These are phyloP conservation scores for Daldinia sp. DNA, from an alignment of 2,329 filamentous ascomycete species.

Conservation along the genomic window DNA sequence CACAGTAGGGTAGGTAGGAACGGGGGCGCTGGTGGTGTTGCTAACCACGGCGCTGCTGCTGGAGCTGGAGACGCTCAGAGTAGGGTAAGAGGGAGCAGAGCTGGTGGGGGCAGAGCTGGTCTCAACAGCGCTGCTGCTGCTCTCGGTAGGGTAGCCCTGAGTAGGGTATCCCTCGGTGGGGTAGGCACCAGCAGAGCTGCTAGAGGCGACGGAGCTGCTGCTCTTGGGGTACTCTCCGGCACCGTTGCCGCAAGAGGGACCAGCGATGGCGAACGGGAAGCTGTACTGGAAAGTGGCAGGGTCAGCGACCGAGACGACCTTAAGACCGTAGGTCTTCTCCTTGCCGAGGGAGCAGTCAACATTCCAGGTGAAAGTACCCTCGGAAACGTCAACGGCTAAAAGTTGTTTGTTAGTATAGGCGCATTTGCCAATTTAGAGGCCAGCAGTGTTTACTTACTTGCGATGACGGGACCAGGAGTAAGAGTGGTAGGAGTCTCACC, in stretches of 20 bases:
- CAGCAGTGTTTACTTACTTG: slow-evolving; percentile 59
- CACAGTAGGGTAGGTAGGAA: slow-evolving; percentile 31
- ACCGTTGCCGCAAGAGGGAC: slow-evolving; percentile 42
- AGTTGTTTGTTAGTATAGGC: slow-evolving; percentile 35
- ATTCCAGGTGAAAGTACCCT: slow-evolving; percentile 63
- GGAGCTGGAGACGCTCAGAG: slow-evolving; percentile 3
- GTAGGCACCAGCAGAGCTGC: slow-evolving; percentile 4
- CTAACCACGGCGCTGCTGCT: slow-evolving; percentile 16
- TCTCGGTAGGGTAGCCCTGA: slow-evolving; percentile 24
- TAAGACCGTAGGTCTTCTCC: slow-evolving; percentile 67
- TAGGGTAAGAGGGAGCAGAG: slow-evolving; percentile 26
- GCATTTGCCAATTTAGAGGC: not conserved
- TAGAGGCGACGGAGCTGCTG: slow-evolving; percentile 9
- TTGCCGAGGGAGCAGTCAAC: slow-evolving; percentile 61
- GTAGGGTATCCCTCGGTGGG: slow-evolving; percentile 12
- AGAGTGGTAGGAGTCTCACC: slow-evolving; percentile 61
- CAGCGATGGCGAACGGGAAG: slow-evolving; percentile 68
- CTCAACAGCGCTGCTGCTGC: slow-evolving; percentile 6
- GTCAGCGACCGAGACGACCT: slow-evolving; percentile 64
- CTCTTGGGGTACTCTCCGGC: slow-evolving; percentile 20
- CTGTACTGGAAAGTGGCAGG: slow-evolving; percentile 69
- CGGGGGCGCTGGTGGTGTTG: slow-evolving; percentile 15
- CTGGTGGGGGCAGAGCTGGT: not conserved
- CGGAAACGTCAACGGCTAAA: slow-evolving; percentile 61
- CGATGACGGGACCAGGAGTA: slow-evolving; percentile 57